Conservation (phyloP, 2,329 filamentous ascomycete genomes). For the Pyricularia grisea region DNA sequence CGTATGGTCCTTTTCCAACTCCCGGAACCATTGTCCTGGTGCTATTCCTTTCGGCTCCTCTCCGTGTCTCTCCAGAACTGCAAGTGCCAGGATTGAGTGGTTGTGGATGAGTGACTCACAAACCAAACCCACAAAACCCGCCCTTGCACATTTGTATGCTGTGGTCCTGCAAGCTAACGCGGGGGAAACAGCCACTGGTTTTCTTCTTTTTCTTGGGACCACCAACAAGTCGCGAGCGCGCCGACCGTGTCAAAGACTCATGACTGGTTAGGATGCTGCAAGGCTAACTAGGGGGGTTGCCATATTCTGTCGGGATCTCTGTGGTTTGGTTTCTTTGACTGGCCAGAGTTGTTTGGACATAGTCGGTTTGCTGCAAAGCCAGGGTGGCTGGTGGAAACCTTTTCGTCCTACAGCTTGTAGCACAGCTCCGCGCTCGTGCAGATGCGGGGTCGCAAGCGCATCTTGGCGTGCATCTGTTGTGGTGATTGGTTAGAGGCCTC, state of each 20-base stretch:
- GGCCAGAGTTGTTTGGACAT: background rate
- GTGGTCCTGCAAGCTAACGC: background rate
- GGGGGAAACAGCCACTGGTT: background rate
- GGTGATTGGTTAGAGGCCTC: background rate
- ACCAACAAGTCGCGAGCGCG: constrained; percentile 11
- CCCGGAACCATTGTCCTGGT: background rate
- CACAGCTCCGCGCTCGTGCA: background rate
- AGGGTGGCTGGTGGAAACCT: background rate
- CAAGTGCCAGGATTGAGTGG: constrained; percentile 17
- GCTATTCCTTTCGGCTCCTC: constrained; percentile 9
- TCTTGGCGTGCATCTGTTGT: background rate
- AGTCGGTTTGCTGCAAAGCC: background rate
- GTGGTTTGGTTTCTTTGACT: background rate
- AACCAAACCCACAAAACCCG: background rate
- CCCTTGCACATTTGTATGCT: constrained; percentile 1
- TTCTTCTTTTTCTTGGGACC: background rate
- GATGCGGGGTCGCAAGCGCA: background rate
- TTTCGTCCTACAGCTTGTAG: background rate
- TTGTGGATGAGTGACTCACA: constrained; percentile 20
- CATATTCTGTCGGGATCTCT: background rate
- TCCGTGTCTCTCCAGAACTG: constrained; percentile 15
- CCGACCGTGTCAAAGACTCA: constrained; percentile 14
- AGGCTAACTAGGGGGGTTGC: background rate
- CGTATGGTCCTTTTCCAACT: background rate
- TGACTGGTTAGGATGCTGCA: constrained; percentile 13